Percentiles rank a stretch among this genome's conserved stretches.
phyloP scores from a whole-genome alignment of 352 stramenopile species.

The Blastocystis hominis region DNA sequence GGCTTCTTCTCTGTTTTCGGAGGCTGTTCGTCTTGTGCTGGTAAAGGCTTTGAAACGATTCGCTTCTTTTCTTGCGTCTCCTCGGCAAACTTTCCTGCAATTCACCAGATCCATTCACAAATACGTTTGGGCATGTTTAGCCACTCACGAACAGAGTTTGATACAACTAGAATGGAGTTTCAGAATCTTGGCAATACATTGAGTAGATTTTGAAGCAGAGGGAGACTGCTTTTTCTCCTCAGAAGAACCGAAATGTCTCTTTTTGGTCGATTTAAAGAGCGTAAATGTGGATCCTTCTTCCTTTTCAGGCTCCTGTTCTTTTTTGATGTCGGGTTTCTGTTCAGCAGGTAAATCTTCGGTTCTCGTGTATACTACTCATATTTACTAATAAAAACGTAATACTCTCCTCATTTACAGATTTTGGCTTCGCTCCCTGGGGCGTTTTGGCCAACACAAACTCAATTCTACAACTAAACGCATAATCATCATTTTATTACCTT shows the following conservation, averaged over 20 bases:
- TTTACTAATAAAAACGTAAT: neutral
- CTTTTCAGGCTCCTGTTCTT: neutral
- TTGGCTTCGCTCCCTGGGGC: neutral
- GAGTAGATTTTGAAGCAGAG: neutral
- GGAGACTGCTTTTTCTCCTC: neutral
- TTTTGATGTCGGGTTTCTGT: neutral
- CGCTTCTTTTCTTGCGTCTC: neutral
- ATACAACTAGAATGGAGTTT: neutral
- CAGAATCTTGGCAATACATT: neutral
- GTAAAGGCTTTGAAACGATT: constrained; percentile 22
- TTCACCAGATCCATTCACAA: neutral
- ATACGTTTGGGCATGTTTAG: constrained; percentile 35
- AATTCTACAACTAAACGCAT: neutral
- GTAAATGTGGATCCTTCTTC: neutral
- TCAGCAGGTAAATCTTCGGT: neutral
- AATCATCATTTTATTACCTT: neutral
- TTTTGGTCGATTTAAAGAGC: constrained; percentile 28
- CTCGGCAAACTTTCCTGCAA: neutral
- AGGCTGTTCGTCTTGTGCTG: neutral
- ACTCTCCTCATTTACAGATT: constrained; percentile 46
- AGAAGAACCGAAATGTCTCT: neutral
- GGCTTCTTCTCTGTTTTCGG: neutral
- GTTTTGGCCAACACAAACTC: constrained; percentile 52
- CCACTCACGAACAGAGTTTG: constrained; percentile 25
- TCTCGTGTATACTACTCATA: constrained; percentile 9